Conservation (phyloP, 345 rosid species). For the Pistacia integerrima region DNA sequence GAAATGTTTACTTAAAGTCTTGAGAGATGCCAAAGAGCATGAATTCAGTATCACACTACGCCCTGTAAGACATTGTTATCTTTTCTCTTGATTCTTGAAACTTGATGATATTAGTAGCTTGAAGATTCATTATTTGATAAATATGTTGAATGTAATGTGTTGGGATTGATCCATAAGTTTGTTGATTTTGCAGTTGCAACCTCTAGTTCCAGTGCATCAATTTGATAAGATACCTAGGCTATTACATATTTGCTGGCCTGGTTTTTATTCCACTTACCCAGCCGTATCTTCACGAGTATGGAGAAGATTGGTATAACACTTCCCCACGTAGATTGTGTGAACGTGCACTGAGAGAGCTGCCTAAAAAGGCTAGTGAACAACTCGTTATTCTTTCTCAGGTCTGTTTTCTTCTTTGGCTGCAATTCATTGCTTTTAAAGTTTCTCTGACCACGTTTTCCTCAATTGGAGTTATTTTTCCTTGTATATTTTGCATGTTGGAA, state of each 20-base stretch:
- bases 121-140: neutral
- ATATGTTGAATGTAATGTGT: neutral
- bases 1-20: conserved; percentile 56
- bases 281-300: conserved; percentile 87
- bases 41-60: conserved; percentile 55
- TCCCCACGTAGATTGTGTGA: conserved; percentile 85
- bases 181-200: conserved; percentile 64
- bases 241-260: conserved; percentile 92
- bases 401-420: conserved; percentile 17
- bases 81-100: neutral
- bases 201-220: conserved; percentile 88
- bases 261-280: conserved; percentile 85
- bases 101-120: neutral
- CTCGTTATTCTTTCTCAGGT: conserved; percentile 92
- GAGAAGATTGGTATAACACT: conserved; percentile 92
- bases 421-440: neutral
- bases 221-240: conserved; percentile 87
- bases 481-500: neutral
- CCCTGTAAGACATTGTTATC: conserved; percentile 59
- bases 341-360: conserved; percentile 74
- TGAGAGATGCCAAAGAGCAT: conserved; percentile 66
- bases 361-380: conserved; percentile 71
- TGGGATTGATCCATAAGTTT: conserved; percentile 1
- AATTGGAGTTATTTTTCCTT: neutral
- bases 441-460: neutral